These are phyloP conservation scores for Chrysanthemum seticuspe DNA, from an alignment of 129 eudicot species.

Conservation along the genomic window DNA sequence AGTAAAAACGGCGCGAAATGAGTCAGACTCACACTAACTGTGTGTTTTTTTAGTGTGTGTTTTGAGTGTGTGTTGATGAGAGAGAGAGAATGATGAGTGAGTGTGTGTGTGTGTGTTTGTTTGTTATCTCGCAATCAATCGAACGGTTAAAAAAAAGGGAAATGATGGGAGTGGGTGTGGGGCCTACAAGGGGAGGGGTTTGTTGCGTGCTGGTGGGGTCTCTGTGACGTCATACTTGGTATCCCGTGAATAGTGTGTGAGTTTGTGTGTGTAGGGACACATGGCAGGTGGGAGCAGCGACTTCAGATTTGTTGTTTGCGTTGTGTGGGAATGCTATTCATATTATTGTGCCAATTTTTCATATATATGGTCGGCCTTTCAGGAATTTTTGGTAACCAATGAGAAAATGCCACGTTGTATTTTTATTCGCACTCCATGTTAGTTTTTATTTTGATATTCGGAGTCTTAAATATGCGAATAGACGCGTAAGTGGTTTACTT, in stretches of 20 bases:
- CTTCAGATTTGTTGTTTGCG: constrained; percentile 34
- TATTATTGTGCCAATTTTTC: constrained; percentile 8
- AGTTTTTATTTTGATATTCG: too few relatives aligned
- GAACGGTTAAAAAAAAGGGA: constrained; percentile 41
- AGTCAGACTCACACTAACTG: constrained; percentile 16
- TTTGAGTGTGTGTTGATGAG: constrained; percentile 4
- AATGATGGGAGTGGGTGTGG: constrained; percentile 20
- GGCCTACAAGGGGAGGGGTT: neutral
- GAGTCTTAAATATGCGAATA: too few relatives aligned
- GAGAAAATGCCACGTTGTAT: constrained; percentile 9
- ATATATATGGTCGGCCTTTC: neutral
- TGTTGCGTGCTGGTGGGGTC: constrained; percentile 21
- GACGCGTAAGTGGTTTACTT: too few relatives aligned
- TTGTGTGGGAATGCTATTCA: neutral
- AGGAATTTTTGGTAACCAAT: constrained; percentile 13
- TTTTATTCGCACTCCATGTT: too few relatives aligned
- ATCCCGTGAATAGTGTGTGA: constrained; percentile 28
- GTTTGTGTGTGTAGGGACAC: constrained; percentile 17
- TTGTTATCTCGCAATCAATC: constrained; percentile 40
- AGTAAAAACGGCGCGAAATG: constrained; percentile 61
- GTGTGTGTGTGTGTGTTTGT: too few relatives aligned
- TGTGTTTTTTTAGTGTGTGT: neutral
- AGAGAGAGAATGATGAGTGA: constrained; percentile 1
- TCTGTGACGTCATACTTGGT: constrained; percentile 34
- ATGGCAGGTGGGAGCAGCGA: constrained; percentile 33